Conservation (phyloP, 2,329 filamentous ascomycete species). For the Ophiostoma himal-ulmi region DNA sequence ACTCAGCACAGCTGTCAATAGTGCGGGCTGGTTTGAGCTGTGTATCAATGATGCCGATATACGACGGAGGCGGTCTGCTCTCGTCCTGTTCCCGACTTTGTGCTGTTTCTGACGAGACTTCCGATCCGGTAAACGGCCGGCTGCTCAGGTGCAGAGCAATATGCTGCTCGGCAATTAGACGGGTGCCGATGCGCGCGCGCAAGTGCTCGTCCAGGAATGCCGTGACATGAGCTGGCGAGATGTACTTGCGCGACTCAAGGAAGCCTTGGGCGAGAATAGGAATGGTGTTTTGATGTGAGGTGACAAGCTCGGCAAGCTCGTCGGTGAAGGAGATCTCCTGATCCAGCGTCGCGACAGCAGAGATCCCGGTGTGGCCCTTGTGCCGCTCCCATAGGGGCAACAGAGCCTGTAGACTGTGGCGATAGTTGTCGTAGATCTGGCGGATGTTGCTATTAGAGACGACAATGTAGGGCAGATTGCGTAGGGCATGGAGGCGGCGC, state of each 20-base stretch:
- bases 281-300: constrained; percentile 91
- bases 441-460: constrained; percentile 96
- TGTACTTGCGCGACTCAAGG: constrained; percentile 87
- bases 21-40: constrained; percentile 74
- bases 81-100: constrained; percentile 38
- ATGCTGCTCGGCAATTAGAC: constrained; percentile 93
- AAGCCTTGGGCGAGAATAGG: constrained; percentile 88
- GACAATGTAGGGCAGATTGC: constrained; percentile 93
- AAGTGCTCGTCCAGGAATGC: constrained; percentile 89
- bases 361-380: background rate
- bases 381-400: constrained; percentile 66
- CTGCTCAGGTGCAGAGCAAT: constrained; percentile 74
- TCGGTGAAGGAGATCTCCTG: constrained; percentile 90
- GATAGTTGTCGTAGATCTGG: constrained; percentile 92
- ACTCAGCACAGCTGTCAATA: constrained; percentile 77
- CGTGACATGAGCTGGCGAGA: constrained; percentile 75
- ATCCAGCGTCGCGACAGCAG: constrained; percentile 59
- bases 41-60: constrained; percentile 91
- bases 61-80: constrained; percentile 42
- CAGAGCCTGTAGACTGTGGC: constrained; percentile 85
- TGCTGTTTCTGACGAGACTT: constrained; percentile 45
- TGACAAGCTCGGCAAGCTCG: constrained; percentile 88
- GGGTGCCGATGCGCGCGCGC: constrained; percentile 85
- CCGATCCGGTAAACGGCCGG: constrained; percentile 55
- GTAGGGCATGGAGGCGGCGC: constrained; percentile 85